A percentile compares a stretch with the other conserved stretches of the same genome.
These are phyloP conservation scores for Fusarium lyarnte DNA, from an alignment of 2,329 filamentous ascomycete genomes.

Conservation along the genomic window DNA sequence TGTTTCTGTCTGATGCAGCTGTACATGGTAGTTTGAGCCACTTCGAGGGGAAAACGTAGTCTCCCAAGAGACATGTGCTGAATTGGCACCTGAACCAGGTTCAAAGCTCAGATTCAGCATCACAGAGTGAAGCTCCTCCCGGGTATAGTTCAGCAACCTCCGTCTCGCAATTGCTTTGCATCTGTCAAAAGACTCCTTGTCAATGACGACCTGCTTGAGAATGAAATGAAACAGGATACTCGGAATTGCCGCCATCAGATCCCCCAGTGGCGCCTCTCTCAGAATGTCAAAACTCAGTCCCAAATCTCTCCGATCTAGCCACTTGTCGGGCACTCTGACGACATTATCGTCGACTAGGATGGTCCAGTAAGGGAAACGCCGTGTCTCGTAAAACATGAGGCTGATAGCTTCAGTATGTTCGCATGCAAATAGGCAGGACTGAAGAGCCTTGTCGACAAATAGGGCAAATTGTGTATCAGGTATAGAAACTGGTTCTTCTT, in stretches of 20 bases:
- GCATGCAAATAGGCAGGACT: background rate
- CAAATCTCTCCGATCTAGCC: background rate
- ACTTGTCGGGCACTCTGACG: slow-evolving; percentile 11
- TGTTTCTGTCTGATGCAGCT: background rate
- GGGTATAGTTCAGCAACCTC: background rate
- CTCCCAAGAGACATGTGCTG: background rate
- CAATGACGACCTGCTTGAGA: background rate
- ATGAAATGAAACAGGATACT: background rate
- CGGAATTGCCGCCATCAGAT: background rate
- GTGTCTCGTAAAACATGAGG: background rate
- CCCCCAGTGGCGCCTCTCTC: background rate
- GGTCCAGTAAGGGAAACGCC: background rate
- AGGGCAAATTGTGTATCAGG: background rate
- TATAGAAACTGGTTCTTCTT: background rate
- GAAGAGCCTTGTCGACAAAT: background rate
- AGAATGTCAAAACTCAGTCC: background rate
- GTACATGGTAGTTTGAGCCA: background rate
- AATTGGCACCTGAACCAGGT: background rate
- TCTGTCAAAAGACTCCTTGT: background rate
- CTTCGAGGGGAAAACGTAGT: background rate
- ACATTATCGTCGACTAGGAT: background rate
- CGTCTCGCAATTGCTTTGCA: background rate
- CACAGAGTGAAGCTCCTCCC: background rate
- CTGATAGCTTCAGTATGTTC: background rate
- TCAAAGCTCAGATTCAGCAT: background rate